Percentiles rank a stretch among this genome's conserved stretches.
Evolutionary conservation across 495 filamentous ascomycete species (phyloP).

Genomic region (Lasiosphaeris hirsuta): DNA sequence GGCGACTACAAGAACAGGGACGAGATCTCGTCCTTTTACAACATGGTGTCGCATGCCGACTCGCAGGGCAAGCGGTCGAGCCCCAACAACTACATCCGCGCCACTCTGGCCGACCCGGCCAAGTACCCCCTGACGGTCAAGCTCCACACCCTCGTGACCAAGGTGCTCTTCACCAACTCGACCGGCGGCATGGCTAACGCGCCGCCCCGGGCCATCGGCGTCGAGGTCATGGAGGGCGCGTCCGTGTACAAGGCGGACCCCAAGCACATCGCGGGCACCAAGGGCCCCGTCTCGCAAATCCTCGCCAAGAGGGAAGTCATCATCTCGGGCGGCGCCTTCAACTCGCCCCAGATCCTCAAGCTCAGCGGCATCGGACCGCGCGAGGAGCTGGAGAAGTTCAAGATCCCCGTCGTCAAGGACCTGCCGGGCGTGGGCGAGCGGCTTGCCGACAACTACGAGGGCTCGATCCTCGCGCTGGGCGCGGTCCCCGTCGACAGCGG

Average conservation of each 20-base stretch:
- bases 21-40: slow-evolving; percentile 41
- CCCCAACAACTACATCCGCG: slow-evolving; percentile 43
- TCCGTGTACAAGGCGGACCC: slow-evolving; percentile 45
- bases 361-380: slow-evolving; percentile 44
- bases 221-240: slow-evolving; percentile 41
- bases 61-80: slow-evolving; percentile 38
- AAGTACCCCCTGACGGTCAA: slow-evolving; percentile 45
- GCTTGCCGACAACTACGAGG: slow-evolving; percentile 56
- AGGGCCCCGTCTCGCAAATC: slow-evolving; percentile 28
- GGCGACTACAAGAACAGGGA: slow-evolving; percentile 34
- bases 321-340: slow-evolving; percentile 52
- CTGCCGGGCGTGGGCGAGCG: slow-evolving; percentile 58
- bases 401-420: slow-evolving; percentile 48
- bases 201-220: slow-evolving; percentile 36
- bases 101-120: slow-evolving; percentile 42
- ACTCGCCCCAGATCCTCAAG: slow-evolving; percentile 58
- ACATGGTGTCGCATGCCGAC: slow-evolving; percentile 40
- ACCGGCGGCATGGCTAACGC: slow-evolving; percentile 25
- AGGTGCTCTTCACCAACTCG: slow-evolving; percentile 38
- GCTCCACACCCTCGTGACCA: slow-evolving; percentile 46
- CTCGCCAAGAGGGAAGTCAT: slow-evolving; percentile 52
- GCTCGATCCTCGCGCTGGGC: slow-evolving; percentile 33
- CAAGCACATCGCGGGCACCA: slow-evolving; percentile 30
- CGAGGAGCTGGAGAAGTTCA: slow-evolving; percentile 37
- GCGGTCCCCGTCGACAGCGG: slow-evolving; percentile 30